Base-by-base conservation (phyloP, 2,329 filamentous ascomycete species). In the Pleomassaria siparia region DNA sequence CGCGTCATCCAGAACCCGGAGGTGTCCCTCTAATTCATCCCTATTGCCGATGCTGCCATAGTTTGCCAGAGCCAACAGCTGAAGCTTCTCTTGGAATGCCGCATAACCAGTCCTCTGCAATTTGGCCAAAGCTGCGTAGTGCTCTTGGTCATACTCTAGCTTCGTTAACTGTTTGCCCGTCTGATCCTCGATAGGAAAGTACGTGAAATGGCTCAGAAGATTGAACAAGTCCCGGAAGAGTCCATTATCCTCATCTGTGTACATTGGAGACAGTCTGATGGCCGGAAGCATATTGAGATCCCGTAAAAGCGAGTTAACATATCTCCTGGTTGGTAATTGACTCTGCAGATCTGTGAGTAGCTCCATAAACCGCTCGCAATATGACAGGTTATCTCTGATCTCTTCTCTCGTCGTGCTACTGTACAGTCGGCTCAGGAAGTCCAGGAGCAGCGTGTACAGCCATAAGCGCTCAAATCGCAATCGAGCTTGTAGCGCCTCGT, bases 321-420 rank as follows among this genome's bases (percentile, higher is more conserved):
- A 97, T 70, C 94, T 84, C 59, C 94, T 81, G 3, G 95, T 99
- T 0, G 94, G 94, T 40, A 97, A 77, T 69, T 99, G 94, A 62
- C 92, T 96, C 68, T 95, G 85, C 16, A 99, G 75, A 66, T 99
- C 94, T 8, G 88, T 86, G 40, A 99, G 76, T 43, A 99, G 86
- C 70, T 99, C 94, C 43, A 94, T 73, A 54, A 97, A 92, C n/a
- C 91, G 83, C 71, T 97, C 92, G 67, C 90, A 95, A 70, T 96
- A 99, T 2, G 83, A 73, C 16, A 91, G 69, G 56, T 88, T 84
- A 25, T 91, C 73, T 35, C 59, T 86, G 71, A 70, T 53, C 60
- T 70, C 62, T 46, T 64, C 58, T 25, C 55, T 51, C 7, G 57
- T 63, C 20, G 49, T 60, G 55, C 55, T 66, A 50, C 64, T 68